phyloP scores from a whole-genome alignment of 2,329 filamentous ascomycete species.

The Coniochaeta sp. region DNA sequence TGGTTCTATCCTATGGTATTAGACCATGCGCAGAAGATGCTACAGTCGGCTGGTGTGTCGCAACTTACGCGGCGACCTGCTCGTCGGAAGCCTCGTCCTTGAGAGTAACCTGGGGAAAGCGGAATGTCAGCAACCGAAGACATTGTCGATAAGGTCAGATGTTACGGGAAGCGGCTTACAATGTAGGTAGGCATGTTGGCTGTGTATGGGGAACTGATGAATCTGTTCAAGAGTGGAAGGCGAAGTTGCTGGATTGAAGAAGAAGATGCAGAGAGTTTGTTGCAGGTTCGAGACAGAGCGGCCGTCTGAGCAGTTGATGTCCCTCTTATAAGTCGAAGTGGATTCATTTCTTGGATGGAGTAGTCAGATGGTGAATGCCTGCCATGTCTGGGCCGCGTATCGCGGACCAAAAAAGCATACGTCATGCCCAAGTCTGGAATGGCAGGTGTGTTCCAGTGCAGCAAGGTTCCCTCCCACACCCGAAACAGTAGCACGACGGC shows the following conservation, averaged over 20 bases:
- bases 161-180: slow-evolving; percentile 25
- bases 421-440: slow-evolving; percentile 2
- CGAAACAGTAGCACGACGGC: neutral
- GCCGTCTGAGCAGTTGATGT: neutral
- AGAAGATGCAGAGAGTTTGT: neutral
- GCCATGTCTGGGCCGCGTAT: neutral
- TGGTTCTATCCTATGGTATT: slow-evolving; percentile 49
- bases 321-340: slow-evolving; percentile 4
- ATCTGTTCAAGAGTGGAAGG: neutral
- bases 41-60: neutral
- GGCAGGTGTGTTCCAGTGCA: neutral
- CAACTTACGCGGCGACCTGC: slow-evolving; percentile 59
- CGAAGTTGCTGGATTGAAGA: no score
- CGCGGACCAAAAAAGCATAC: neutral
- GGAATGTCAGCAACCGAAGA: neutral
- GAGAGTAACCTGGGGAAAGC: slow-evolving; percentile 62
- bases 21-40: neutral
- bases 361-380: slow-evolving; percentile 4
- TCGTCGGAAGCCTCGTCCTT: slow-evolving; percentile 61
- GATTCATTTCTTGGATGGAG: neutral
- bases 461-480: neutral
- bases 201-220: neutral
- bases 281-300: neutral
- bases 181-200: slow-evolving; percentile 50
- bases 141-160: neutral